Evolutionary conservation across 495 filamentous ascomycete genomes (phyloP).

Genomic region (Aspergillus coremiiformis): DNA sequence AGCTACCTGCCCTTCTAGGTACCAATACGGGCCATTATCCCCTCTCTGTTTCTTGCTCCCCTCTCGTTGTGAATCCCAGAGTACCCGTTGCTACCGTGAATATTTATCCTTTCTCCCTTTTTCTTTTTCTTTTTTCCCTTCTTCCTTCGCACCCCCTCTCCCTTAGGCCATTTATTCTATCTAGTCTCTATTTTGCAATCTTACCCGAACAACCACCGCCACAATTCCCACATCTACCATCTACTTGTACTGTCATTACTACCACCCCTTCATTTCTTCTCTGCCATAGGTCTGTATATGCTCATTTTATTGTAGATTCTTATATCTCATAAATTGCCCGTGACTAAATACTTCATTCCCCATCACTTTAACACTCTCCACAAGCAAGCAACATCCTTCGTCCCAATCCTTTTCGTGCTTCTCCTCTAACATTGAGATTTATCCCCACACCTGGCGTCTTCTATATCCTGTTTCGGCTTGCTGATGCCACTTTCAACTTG

Average conservation of each 20-base stretch:
- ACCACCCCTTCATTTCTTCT: background rate
- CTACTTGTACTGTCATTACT: background rate
- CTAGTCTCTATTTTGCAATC: background rate
- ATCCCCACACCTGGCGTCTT: background rate
- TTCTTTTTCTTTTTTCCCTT: conserved; percentile 8
- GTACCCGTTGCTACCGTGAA: conserved; percentile 1
- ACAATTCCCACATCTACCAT: background rate
- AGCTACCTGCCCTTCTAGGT: conserved; percentile 11
- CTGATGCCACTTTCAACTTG: background rate
- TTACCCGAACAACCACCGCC: background rate
- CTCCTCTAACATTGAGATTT: background rate
- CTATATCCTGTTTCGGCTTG: background rate
- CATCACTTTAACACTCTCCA: background rate
- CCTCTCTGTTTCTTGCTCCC: background rate
- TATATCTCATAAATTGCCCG: background rate
- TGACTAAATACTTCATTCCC: background rate
- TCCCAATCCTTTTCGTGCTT: background rate
- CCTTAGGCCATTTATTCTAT: background rate
- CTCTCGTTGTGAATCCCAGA: background rate
- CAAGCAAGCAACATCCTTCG: background rate
- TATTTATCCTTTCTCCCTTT: background rate
- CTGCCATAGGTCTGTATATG: background rate
- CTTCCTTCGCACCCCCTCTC: background rate
- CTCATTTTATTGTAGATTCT: background rate
- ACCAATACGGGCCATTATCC: conserved; percentile 9